These are phyloP conservation scores for Ceratocystis huliohia DNA, from an alignment of 2,329 filamentous ascomycete genomes.

Conservation along the genomic window DNA sequence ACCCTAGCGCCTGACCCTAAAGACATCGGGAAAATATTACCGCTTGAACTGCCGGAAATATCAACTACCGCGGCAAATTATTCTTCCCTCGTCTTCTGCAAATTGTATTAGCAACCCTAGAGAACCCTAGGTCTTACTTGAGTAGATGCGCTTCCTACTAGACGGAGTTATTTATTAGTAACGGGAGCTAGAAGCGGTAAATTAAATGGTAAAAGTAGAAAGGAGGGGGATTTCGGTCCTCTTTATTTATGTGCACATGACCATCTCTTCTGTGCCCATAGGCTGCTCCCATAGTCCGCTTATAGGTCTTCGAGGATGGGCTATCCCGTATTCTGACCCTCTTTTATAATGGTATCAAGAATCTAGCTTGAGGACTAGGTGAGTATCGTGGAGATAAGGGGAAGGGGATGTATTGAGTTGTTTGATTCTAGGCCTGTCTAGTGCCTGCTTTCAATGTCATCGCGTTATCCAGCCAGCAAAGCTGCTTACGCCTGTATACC, in stretches of 20 bases:
- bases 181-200: background rate
- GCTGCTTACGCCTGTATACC: too few species aligned
- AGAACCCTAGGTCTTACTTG: background rate
- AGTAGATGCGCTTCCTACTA: background rate
- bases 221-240: background rate
- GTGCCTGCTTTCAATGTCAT: too few species aligned
- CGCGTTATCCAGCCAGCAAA: too few species aligned
- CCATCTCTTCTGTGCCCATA: background rate
- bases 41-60: conserved; percentile 2
- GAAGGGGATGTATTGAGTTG: too few species aligned
- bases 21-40: background rate
- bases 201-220: background rate
- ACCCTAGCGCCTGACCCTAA: background rate
- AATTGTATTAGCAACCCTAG: conserved; percentile 1
- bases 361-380: too few species aligned
- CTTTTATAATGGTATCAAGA: background rate
- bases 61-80: background rate
- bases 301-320: background rate
- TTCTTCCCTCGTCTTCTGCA: background rate
- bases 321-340: background rate
- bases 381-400: too few species aligned
- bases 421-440: too few species aligned
- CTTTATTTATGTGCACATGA: background rate
- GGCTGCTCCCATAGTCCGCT: background rate
- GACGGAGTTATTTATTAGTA: background rate